Evolutionary conservation across 2,329 filamentous ascomycete genomes (phyloP), one percentile per base, ranked within the genome.

Genomic region (Colletotrichum sp.): DNA sequence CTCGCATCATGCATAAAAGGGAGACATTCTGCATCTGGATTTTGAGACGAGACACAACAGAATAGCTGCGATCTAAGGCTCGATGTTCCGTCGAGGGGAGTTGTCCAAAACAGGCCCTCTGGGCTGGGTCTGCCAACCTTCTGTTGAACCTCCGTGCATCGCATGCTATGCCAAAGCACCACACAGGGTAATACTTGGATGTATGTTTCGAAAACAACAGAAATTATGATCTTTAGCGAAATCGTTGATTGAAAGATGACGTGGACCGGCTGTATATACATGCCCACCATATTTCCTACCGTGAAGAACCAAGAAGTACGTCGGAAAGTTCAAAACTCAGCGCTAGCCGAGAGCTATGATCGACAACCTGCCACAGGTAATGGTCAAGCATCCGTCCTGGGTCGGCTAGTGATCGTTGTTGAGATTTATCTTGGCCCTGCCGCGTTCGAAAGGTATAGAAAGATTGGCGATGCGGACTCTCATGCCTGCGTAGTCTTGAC

Each of bases 11-110:
- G 4, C 2, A 21, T n/a, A 21, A 6, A 48, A 48, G 18, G 18
- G 1, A 48, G 0, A n/a, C 9, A 21, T 48, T 7, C 18, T 1
- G 18, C 6, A 6, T 21, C 18, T 48, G 18, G 6, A 0, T 12
- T 10, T 12, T 48, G 10, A 6, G 10, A n/a, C 1, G 21, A 21
- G 18, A 4, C 1, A 48, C 18, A 48, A 2, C 9, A 48, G 9
- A 48, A 48, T 48, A 4, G 2, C 8, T 3, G 1, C 4, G 18
- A 3, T 38, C 36, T 9, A 30, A 18, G 3, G 2, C 8, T 38
- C 1, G 2, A 38, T 43, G 36, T n/a, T 18, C 16, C 4, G 9
- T 10, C 5, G 38, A 48, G 18, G 18, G 38, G 9, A n/a, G 0
- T 48, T 6, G 0, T 48, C 18, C 18, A 3, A n/a, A 48, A 0